Conservation (phyloP, 495 filamentous ascomycete genomes). For the Aspergillus funiculosus region DNA sequence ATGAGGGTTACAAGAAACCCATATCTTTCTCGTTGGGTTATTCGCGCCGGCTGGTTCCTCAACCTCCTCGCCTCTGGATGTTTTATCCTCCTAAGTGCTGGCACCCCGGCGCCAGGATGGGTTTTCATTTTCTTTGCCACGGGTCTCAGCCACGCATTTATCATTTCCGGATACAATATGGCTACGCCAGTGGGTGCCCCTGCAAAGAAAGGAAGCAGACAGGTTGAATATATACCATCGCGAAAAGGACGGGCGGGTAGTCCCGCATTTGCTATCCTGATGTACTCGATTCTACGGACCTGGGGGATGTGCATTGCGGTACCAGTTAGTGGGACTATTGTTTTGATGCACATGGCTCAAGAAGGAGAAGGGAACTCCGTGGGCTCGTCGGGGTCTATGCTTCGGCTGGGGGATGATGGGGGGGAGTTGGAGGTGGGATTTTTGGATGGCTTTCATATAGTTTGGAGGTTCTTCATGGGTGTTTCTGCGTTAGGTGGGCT, state of each 20-base stretch:
- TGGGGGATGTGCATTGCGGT: constrained; percentile 61
- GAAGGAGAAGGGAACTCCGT: constrained; percentile 9
- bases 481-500: constrained; percentile 12
- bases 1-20: constrained; percentile 18
- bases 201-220: background rate
- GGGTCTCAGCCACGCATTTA: constrained; percentile 51
- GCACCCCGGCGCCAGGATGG: constrained; percentile 43
- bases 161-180: constrained; percentile 47
- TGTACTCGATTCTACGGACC: constrained; percentile 55
- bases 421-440: constrained; percentile 15
- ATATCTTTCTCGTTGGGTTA: constrained; percentile 46
- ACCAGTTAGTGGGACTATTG: constrained; percentile 53
- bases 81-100: constrained; percentile 43
- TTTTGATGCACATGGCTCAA: constrained; percentile 44
- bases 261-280: constrained; percentile 21
- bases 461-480: constrained; percentile 15
- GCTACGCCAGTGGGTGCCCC: too few relatives aligned
- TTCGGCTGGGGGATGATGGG: constrained; percentile 7
- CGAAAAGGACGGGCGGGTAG: constrained; percentile 7
- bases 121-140: constrained; percentile 49
- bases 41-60: constrained; percentile 51
- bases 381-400: background rate
- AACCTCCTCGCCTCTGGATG: constrained; percentile 43
- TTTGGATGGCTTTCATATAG: constrained; percentile 6
- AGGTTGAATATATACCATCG: background rate